Conservation (phyloP, 352 stramenopile species). For the Saprolegnia parasitica region DNA sequence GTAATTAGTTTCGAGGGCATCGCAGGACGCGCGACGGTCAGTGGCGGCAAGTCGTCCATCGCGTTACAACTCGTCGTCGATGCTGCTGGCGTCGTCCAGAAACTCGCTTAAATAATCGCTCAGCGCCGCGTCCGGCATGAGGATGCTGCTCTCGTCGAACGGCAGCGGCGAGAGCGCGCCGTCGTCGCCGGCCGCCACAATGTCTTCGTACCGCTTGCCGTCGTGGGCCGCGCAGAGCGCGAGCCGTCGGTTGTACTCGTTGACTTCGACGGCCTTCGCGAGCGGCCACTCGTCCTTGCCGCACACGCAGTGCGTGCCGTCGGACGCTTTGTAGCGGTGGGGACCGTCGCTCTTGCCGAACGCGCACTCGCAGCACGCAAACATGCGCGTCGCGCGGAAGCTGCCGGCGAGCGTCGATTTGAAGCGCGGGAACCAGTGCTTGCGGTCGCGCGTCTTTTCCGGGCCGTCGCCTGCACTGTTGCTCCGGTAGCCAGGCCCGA, state of each 20-base stretch:
- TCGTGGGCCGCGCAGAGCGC: slow-evolving; percentile 76
- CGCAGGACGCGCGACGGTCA: too few relatives aligned
- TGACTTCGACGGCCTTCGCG: slow-evolving; percentile 73
- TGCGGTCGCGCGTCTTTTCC: slow-evolving; percentile 83
- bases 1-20: too few relatives aligned
- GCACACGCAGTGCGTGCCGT: slow-evolving; percentile 77
- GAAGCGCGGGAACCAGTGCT: slow-evolving; percentile 84
- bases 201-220: slow-evolving; percentile 79
- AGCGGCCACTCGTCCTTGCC: slow-evolving; percentile 80
- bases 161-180: background rate
- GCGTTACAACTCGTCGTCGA: background rate
- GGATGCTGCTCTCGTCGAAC: background rate
- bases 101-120: slow-evolving; percentile 1
- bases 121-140: background rate
- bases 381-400: slow-evolving; percentile 85
- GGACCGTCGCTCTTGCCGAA: background rate
- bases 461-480: slow-evolving; percentile 72
- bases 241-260: slow-evolving; percentile 80
- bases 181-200: slow-evolving; percentile 32
- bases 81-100: background rate
- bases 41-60: too few relatives aligned
- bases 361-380: slow-evolving; percentile 70
- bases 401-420: slow-evolving; percentile 85
- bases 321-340: slow-evolving; percentile 65
- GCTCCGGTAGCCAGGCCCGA: slow-evolving; percentile 54